Evolutionary conservation across 2,329 filamentous ascomycete species (phyloP).

Genomic region (Trichoderma asperellum): DNA sequence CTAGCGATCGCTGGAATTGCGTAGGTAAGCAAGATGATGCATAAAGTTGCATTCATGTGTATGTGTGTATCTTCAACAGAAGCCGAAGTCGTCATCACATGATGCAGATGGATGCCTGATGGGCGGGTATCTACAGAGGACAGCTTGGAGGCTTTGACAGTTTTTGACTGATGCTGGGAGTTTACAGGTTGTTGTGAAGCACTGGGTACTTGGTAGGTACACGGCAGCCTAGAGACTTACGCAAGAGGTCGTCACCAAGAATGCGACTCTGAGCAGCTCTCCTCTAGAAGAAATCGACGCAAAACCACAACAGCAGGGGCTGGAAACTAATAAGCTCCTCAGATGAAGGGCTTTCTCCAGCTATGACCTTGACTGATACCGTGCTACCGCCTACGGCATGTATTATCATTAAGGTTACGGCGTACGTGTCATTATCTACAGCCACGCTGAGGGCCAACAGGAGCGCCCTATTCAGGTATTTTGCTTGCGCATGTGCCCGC

Average conservation of each 20-base stretch:
- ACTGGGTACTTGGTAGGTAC: neutral
- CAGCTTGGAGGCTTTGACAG: neutral
- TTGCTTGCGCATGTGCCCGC: neutral
- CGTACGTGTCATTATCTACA: slow-evolving; percentile 8
- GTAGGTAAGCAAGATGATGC: neutral
- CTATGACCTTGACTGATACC: neutral
- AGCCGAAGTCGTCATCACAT: neutral
- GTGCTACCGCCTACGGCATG: neutral
- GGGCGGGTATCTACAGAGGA: neutral
- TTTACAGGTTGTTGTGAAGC: neutral
- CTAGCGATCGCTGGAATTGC: neutral
- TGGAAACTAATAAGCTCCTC: neutral
- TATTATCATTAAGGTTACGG: neutral
- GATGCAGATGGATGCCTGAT: neutral
- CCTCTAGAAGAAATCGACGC: neutral
- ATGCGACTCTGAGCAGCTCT: neutral
- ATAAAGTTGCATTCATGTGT: neutral
- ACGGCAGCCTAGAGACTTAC: too few species aligned
- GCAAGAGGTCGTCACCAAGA: neutral
- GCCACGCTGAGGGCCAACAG: neutral
- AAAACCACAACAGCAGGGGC: neutral
- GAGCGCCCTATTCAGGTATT: neutral
- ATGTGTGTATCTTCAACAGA: too few species aligned
- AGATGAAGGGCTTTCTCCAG: neutral
- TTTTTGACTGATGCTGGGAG: neutral